A percentile compares a stretch with the other conserved stretches of the same genome.
These are phyloP conservation scores for Somion occarium DNA, from an alignment of 1,284 basidiomycete genomes.

Conservation along the genomic window DNA sequence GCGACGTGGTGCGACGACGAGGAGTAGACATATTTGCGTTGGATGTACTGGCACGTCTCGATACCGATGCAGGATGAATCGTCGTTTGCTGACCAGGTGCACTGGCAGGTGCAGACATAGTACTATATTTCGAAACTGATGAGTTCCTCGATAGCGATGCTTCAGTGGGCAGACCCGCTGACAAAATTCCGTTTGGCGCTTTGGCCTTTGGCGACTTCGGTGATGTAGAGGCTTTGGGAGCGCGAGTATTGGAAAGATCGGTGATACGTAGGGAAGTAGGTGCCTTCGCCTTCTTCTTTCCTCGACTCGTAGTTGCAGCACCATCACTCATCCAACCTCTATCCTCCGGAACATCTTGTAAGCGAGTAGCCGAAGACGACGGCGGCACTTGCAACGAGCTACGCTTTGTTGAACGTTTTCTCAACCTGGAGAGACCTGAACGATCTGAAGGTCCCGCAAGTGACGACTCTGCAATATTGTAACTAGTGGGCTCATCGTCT, in stretches of 20 bases:
- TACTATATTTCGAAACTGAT: conserved; percentile 26
- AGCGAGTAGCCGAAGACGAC: conserved; percentile 5
- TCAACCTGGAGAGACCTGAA: conserved; percentile 10
- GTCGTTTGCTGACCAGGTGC: conserved; percentile 15
- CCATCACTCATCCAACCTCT: conserved; percentile 30
- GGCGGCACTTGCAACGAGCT: conserved; percentile 17
- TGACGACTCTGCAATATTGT: conserved; percentile 3
- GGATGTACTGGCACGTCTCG: not conserved
- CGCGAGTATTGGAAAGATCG: not conserved
- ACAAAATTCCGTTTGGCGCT: conserved; percentile 7
- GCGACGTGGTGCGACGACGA: conserved; percentile 9
- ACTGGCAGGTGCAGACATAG: conserved; percentile 17
- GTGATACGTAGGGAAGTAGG: too few relatives aligned
- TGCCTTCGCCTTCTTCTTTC: not conserved
- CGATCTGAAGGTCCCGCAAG: conserved; percentile 1
- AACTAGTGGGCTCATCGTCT: conserved; percentile 27
- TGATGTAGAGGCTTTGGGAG: not conserved
- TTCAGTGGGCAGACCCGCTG: conserved; percentile 9
- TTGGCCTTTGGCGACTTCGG: conserved; percentile 3
- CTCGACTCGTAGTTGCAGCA: conserved; percentile 12
- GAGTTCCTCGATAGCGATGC: conserved; percentile 25
- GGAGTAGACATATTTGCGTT: not conserved
- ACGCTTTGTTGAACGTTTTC: conserved; percentile 22
- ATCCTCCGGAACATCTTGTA: conserved; percentile 9
- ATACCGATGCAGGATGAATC: conserved; percentile 8